A percentile compares a stretch with the other conserved stretches of the same genome.
These are phyloP conservation scores for Linnemannia elongata DNA, from an alignment of 192 early-diverging fungal species.

Conservation along the genomic window DNA sequence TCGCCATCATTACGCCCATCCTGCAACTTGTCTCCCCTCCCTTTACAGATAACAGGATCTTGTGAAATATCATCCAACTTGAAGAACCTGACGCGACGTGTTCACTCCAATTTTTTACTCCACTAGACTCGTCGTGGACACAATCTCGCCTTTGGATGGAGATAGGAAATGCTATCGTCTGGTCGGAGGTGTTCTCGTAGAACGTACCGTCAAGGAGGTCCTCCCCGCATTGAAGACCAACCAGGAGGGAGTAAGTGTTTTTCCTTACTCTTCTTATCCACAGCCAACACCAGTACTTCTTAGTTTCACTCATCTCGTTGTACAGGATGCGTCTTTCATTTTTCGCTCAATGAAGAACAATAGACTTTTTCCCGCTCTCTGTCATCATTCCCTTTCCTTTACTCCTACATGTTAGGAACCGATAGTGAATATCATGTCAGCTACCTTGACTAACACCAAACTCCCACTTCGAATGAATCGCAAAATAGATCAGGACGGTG, in stretches of 20 bases:
- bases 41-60: neutral
- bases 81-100: neutral
- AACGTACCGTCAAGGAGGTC: conserved; percentile 93
- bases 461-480: neutral
- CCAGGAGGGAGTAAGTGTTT: conserved; percentile 78
- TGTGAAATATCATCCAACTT: neutral
- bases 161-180: conserved; percentile 94
- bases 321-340: neutral
- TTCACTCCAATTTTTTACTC: neutral
- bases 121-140: conserved; percentile 89
- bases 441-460: neutral
- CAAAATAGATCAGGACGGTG: conserved; percentile 75
- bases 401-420: neutral
- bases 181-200: conserved; percentile 93
- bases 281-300: neutral
- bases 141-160: conserved; percentile 83
- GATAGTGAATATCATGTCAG: neutral
- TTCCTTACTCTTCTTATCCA: neutral
- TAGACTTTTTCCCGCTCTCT: too few relatives aligned
- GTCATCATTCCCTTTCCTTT: too few relatives aligned
- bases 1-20: neutral
- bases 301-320: neutral
- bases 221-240: conserved; percentile 90
- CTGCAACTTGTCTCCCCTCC: neutral
- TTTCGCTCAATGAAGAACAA: neutral